These are phyloP conservation scores for Pythium coloratum DNA, from an alignment of 352 stramenopile genomes.

Conservation along the genomic window DNA sequence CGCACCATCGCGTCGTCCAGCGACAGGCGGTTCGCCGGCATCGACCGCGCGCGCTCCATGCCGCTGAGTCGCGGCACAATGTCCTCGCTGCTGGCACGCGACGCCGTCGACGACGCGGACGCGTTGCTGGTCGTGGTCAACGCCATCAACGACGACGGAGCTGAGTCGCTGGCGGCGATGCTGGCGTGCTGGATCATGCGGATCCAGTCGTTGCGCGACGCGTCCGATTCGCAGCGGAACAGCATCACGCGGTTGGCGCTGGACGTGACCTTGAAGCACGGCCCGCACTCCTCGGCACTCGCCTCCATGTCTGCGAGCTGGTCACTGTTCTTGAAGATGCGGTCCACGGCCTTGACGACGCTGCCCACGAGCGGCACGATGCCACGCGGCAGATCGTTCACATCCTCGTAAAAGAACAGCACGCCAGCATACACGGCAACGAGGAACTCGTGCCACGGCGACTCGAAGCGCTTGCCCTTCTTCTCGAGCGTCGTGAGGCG, in stretches of 20 bases:
- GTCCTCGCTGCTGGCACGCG: slow-evolving; percentile 19
- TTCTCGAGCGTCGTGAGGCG: slow-evolving; percentile 29
- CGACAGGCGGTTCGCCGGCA: slow-evolving; percentile 18
- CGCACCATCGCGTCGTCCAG: slow-evolving; percentile 27
- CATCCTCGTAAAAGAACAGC: slow-evolving; percentile 43
- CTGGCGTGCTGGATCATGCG: slow-evolving; percentile 22
- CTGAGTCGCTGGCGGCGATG: background rate
- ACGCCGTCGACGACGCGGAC: slow-evolving; percentile 17
- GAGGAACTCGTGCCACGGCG: slow-evolving; percentile 35
- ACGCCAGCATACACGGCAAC: slow-evolving; percentile 35
- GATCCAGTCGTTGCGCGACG: slow-evolving; percentile 25
- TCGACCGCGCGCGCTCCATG: slow-evolving; percentile 10
- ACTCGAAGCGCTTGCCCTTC: slow-evolving; percentile 47
- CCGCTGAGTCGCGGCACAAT: slow-evolving; percentile 17
- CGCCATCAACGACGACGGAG: background rate
- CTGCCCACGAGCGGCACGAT: slow-evolving; percentile 34
- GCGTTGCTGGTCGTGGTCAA: background rate
- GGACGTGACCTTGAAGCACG: slow-evolving; percentile 46
- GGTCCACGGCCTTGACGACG: slow-evolving; percentile 38
- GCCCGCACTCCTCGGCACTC: slow-evolving; percentile 35
- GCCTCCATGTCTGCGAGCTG: slow-evolving; percentile 17
- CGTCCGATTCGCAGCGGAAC: slow-evolving; percentile 32
- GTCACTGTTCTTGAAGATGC: slow-evolving; percentile 42
- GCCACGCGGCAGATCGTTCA: slow-evolving; percentile 31
- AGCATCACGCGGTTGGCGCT: slow-evolving; percentile 38